phyloP scores from a whole-genome alignment of 2,329 filamentous ascomycete species.

The Gnomoniopsis sp. region DNA sequence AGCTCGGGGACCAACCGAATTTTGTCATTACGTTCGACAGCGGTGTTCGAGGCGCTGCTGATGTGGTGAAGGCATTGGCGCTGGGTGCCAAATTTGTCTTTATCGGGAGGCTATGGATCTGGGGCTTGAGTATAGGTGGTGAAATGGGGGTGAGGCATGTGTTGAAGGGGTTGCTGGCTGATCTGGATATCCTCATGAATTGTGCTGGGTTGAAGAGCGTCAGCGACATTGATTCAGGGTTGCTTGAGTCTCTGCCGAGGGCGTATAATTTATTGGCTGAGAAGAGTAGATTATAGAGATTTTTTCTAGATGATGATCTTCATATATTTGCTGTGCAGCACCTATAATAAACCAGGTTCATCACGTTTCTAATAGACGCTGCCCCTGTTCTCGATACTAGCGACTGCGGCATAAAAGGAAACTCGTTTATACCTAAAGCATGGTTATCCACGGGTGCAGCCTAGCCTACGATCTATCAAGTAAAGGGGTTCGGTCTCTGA shows the following conservation, averaged over 20 bases:
- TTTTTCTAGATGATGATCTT: neutral
- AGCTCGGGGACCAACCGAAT: conserved; percentile 27
- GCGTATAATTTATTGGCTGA: conserved; percentile 18
- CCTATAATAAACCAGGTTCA: neutral
- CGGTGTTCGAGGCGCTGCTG: conserved; percentile 52
- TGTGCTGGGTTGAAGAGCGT: conserved; percentile 53
- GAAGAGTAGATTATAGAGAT: conserved; percentile 16
- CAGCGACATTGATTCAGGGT: conserved; percentile 43
- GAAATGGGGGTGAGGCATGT: conserved; percentile 60
- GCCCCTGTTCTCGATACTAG: too few species aligned
- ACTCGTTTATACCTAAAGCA: too few species aligned
- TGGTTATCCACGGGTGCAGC: too few species aligned
- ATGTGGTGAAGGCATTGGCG: conserved; percentile 59
- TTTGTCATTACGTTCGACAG: conserved; percentile 56
- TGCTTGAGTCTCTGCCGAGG: conserved; percentile 39
- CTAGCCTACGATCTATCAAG: too few species aligned
- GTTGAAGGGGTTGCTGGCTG: conserved; percentile 57
- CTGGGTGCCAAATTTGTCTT: conserved; percentile 62
- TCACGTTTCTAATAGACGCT: neutral
- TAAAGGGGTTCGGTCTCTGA: too few species aligned
- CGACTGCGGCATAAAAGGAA: too few species aligned
- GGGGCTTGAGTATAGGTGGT: conserved; percentile 56
- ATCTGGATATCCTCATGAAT: conserved; percentile 61
- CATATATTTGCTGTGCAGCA: neutral
- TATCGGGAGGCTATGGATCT: conserved; percentile 58